Evolutionary conservation across 768 basidiomycete species (phyloP), one percentile per base, ranked within the genome.

Genomic region (Phanerochaete sordida): DNA sequence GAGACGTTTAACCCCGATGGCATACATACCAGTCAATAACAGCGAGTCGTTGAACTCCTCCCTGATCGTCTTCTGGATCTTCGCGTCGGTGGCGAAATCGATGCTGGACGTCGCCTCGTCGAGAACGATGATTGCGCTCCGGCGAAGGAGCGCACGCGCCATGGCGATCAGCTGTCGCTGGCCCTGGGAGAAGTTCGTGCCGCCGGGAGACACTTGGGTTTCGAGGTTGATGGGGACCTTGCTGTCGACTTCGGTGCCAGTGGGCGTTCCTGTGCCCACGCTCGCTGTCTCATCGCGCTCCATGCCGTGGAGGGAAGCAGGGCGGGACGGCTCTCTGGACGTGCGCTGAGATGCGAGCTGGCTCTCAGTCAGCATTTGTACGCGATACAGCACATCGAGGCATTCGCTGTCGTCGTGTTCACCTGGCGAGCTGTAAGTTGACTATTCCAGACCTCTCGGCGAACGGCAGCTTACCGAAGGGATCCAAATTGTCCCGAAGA

Each of bases 161-260:
- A 93, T 88, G 0, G 91, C 88, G 56, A 94, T 89, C 16, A 93
- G 75, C 66, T 98, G 95, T 11, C 93, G 73, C 69, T 98, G 94
- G 11, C 95, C 95, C 60, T 94, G 91, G 1, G 91, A 95, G 72
- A 97, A 95, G 75, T 97, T 96, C 30, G 85, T 80, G 0, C 94
- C 94, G 0, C 93, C 93, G 0, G 91, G 80, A 0, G 91, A 91
- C 9, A 96, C 88, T 61, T 88, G 85, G 0, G 88, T 91, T 21
- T 91, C 85, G 3, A 96, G 78, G 0, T 84, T 79, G 28, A 95
- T 76, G 0, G 76, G 76, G 0, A 77, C 79, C 68, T 83, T 88
- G 30, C 66, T 56, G 23, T 90, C 88, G 2, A 79, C 69, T 24
- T 87, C 85, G 0, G 87, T 88, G 7, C 58, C 59, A 2, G 65